Percentiles rank a stretch among this genome's conserved stretches.
phyloP scores from a whole-genome alignment of 2,329 filamentous ascomycete genomes.

The Hypomyces rosellus region DNA sequence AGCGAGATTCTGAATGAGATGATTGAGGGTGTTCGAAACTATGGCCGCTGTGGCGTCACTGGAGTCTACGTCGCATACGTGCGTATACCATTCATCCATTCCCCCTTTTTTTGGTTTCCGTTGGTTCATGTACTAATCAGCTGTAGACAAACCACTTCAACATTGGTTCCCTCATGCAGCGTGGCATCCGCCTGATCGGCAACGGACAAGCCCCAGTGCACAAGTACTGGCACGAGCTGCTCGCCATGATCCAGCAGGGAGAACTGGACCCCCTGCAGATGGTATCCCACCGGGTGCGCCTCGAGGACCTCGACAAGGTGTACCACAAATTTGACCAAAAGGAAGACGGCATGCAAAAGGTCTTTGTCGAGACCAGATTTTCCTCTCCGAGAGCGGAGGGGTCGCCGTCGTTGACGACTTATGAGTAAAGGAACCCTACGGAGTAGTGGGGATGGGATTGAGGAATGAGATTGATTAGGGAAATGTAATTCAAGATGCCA shows the following conservation, averaged over 20 bases:
- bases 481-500: too few relatives aligned
- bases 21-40: constrained; percentile 66
- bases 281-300: constrained; percentile 68
- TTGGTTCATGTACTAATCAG: neutral
- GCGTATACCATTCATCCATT: constrained; percentile 24
- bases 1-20: constrained; percentile 76
- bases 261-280: constrained; percentile 72
- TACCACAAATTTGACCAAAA: constrained; percentile 56
- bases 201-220: constrained; percentile 68
- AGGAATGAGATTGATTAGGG: too few relatives aligned
- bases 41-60: constrained; percentile 69
- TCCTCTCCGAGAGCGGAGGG: constrained; percentile 41
- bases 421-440: neutral
- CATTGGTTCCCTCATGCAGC: constrained; percentile 70
- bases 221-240: constrained; percentile 75
- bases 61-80: constrained; percentile 60
- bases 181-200: constrained; percentile 71
- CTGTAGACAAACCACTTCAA: constrained; percentile 22
- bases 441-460: too few relatives aligned
- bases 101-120: neutral
- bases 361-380: constrained; percentile 59
- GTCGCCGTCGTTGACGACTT: constrained; percentile 35
- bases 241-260: constrained; percentile 58
- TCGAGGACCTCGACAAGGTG: constrained; percentile 65
- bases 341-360: constrained; percentile 73